Base-by-base conservation (phyloP, 1,284 basidiomycete species). In the Taiwanofungus camphoratus region DNA sequence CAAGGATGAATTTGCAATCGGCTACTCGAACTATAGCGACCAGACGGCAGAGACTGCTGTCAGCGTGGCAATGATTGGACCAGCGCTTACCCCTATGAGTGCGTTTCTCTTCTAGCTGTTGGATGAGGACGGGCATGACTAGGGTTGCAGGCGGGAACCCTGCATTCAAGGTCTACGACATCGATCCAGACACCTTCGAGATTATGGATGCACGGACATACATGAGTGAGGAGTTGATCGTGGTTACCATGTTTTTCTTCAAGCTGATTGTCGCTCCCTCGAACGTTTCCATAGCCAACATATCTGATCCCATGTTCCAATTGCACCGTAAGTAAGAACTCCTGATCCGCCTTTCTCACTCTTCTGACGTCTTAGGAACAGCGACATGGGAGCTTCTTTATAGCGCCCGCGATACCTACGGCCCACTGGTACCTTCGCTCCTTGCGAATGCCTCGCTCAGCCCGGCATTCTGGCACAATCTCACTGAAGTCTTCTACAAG, bases 391-490 rank as follows among this genome's bases (percentile, higher is more conserved):
- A 66, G 19, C 65, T 72, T 4, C 74, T 74, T 52, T 81, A 82
- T 57, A 76, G 74, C 19, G 79, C 77, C 1, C 70, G 79, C 3
- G 59, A 65, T 19, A 62, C 65, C 8, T 82, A 76, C 48, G 73
- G 71, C 0, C 61, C 72, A 13, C 62, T 70, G 5, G 69, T 71
- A 29, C 62, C 66, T 44, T 52, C 58, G 4, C 49, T 60, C 16
- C 15, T 42, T 4, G 54, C 54, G 36, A 49, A 26, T 18, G 53
- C 56, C 2, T 50, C 63, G 3, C 60, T 73, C 13, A 60, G 62
- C 42, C 69, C 76, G 2, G 58, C 69, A 8, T 82, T 82, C 62
- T 82, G 79, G 79, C 79, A 82, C 52, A 61, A 65, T 43, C 64
- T 81, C 3, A 80, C 79, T 0, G 76, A 79, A 46, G 72, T 67